Conservation (phyloP, 208 protist genomes). For the Crithidia acanthocephali region DNA sequence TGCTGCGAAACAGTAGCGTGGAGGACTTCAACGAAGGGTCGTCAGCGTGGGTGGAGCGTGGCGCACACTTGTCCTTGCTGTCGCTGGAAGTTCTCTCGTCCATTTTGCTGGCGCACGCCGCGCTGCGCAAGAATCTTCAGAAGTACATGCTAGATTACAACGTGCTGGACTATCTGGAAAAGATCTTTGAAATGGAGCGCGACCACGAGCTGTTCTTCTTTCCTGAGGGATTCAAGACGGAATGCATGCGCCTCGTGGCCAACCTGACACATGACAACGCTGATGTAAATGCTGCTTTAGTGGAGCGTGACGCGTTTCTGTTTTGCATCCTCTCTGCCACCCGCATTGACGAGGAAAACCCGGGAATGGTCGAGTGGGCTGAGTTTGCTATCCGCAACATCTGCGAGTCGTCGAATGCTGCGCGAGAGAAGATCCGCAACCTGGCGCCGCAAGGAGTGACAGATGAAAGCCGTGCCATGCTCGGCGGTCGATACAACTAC, state of each 20-base stretch:
- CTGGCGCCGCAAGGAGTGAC: slow-evolving; percentile 53
- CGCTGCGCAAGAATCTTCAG: slow-evolving; percentile 52
- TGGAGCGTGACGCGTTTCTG: slow-evolving; percentile 49
- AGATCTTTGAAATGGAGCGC: slow-evolving; percentile 62
- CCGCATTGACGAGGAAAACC: slow-evolving; percentile 89
- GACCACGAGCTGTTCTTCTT: slow-evolving; percentile 83
- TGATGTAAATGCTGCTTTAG: slow-evolving; percentile 42
- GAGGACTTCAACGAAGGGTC: slow-evolving; percentile 84
- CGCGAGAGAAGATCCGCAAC: slow-evolving; percentile 62
- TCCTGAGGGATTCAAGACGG: slow-evolving; percentile 77
- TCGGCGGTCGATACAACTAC: slow-evolving; percentile 49
- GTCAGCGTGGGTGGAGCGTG: slow-evolving; percentile 71
- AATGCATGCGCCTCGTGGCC: slow-evolving; percentile 73
- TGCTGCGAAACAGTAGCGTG: slow-evolving; percentile 73
- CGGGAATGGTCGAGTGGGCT: slow-evolving; percentile 89
- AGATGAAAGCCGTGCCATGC: slow-evolving; percentile 54
- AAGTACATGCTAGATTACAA: slow-evolving; percentile 61
- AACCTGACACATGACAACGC: slow-evolving; percentile 71
- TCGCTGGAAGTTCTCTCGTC: slow-evolving; percentile 70
- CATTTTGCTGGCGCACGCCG: slow-evolving; percentile 51
- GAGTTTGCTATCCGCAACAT: slow-evolving; percentile 90
- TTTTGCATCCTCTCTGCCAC: slow-evolving; percentile 66
- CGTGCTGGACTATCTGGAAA: slow-evolving; percentile 55
- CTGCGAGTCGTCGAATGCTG: slow-evolving; percentile 52
- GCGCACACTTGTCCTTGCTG: slow-evolving; percentile 56